These are phyloP conservation scores for Wickerhamomyces bovis DNA, from an alignment of 805 yeast genomes.

Conservation along the genomic window DNA sequence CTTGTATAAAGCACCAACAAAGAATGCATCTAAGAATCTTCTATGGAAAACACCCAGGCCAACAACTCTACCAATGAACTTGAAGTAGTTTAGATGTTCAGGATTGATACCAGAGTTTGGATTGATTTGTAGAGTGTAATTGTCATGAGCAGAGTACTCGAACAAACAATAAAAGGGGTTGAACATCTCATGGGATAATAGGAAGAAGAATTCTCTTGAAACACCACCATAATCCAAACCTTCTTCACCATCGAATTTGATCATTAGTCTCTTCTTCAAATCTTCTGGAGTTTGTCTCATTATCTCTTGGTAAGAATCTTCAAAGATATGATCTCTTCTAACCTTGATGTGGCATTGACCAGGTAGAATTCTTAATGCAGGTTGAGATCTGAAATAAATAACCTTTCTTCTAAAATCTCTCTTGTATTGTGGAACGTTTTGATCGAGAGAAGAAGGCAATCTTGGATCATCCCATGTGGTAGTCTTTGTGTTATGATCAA, in stretches of 20 bases:
- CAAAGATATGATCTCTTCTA: constrained; percentile 92
- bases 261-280: constrained; percentile 94
- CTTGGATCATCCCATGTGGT: constrained; percentile 99
- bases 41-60: constrained; percentile 98
- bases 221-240: constrained; percentile 99
- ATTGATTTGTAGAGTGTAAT: constrained; percentile 94
- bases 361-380: constrained; percentile 92
- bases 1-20: constrained; percentile 96
- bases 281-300: constrained; percentile 99
- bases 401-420: constrained; percentile 98
- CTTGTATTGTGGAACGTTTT: constrained; percentile 97
- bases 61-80: constrained; percentile 96
- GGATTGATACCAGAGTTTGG: constrained; percentile 97
- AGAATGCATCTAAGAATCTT: constrained; percentile 95
- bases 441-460: constrained; percentile 93
- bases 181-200: constrained; percentile 96
- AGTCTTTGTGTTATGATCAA: constrained; percentile 97
- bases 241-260: constrained; percentile 98
- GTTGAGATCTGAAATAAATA: constrained; percentile 96
- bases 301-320: constrained; percentile 95
- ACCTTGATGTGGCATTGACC: constrained; percentile 99
- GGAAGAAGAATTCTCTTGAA: constrained; percentile 94
- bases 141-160: constrained; percentile 96
- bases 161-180: constrained; percentile 96
- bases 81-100: constrained; percentile 96